Conservation (phyloP, 148 eudicot species). For the Chenopodium quinoa region DNA sequence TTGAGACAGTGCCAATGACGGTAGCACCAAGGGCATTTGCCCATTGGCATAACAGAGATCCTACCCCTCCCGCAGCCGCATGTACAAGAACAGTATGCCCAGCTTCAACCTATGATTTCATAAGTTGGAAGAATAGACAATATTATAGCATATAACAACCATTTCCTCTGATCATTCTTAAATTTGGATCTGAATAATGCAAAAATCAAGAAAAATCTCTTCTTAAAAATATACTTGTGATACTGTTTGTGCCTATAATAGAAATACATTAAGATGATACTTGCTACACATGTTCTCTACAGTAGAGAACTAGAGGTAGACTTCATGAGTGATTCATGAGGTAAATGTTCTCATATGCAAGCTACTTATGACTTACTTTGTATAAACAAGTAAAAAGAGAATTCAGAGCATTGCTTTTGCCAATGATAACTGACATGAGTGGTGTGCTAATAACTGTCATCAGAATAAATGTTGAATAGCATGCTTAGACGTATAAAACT, state of each 20-base stretch:
- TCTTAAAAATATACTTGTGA: neutral
- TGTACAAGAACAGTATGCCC: conserved; percentile 79
- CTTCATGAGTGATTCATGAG: neutral
- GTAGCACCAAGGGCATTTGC: conserved; percentile 79
- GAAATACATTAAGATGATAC: neutral
- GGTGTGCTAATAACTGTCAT: neutral
- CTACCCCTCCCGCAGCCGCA: conserved; percentile 91
- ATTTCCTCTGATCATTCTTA: neutral
- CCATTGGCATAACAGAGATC: conserved; percentile 85
- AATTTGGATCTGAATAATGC: neutral
- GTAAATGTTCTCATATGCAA: neutral
- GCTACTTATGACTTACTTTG: neutral
- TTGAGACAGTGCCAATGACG: conserved; percentile 85
- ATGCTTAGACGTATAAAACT: neutral
- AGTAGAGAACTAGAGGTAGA: too few relatives aligned
- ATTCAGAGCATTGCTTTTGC: neutral
- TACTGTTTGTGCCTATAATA: neutral
- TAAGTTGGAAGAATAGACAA: neutral
- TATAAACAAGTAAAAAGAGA: neutral
- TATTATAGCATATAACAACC: neutral
- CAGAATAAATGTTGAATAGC: neutral
- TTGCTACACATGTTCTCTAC: too few relatives aligned
- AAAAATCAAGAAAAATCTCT: neutral
- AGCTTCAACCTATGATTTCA: conserved; percentile 61
- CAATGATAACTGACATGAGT: neutral